Percentiles rank a stretch among this genome's conserved stretches.
These are phyloP conservation scores for Telfairia occidentalis DNA, from an alignment of 331 rosid species.

Conservation along the genomic window DNA sequence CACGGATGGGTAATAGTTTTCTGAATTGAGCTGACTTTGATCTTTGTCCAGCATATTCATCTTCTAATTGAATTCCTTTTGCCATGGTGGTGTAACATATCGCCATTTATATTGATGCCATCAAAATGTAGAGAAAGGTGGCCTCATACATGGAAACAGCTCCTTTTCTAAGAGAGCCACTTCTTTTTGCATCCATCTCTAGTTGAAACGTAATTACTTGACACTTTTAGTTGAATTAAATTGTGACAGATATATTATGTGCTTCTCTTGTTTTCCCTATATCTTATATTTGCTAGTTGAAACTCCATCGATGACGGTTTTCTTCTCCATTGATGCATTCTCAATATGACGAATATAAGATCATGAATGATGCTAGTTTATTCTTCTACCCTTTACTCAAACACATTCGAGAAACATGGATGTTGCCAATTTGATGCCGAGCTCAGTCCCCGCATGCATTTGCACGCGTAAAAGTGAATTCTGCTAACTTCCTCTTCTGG, in stretches of 20 bases:
- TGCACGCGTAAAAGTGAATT: background rate
- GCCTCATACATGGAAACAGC: background rate
- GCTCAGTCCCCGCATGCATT: background rate
- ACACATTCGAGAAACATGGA: background rate
- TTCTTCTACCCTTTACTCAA: background rate
- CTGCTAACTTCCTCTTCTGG: conserved; percentile 10
- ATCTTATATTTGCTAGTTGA: background rate
- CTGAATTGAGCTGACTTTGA: background rate
- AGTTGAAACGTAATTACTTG: background rate
- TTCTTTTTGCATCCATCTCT: background rate
- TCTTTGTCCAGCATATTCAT: background rate
- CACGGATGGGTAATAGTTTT: conserved; percentile 58
- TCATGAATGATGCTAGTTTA: background rate
- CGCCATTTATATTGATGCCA: background rate
- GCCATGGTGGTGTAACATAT: background rate
- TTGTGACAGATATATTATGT: background rate
- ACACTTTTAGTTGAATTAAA: too few species aligned
- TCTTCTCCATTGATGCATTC: background rate
- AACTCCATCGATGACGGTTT: background rate
- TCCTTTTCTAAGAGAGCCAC: background rate
- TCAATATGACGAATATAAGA: background rate
- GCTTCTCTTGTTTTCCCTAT: background rate
- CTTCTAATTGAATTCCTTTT: background rate
- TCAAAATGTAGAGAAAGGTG: background rate
- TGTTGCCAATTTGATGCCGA: background rate